A percentile compares a stretch with the other conserved stretches of the same genome.
Conservation (phyloP, 2,329 filamentous ascomycete species). For the Fusarium tanahbumbuense region DNA sequence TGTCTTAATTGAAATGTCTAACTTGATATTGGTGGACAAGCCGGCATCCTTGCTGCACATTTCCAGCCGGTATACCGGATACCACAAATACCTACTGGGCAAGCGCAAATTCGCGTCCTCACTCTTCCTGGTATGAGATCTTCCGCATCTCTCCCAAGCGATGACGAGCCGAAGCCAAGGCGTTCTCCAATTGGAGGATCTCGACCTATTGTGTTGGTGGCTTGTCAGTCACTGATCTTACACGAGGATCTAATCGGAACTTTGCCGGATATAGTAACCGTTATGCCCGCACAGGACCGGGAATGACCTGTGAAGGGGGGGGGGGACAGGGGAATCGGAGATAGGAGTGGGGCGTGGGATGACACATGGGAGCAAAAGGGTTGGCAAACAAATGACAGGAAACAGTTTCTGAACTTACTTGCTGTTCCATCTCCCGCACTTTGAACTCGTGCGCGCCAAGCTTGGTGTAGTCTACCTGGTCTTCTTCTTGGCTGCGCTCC, state of each 20-base stretch:
- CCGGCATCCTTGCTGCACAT: neutral
- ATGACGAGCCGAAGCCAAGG: constrained; percentile 80
- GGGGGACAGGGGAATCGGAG: constrained; percentile 3
- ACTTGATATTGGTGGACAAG: neutral
- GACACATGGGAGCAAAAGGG: constrained; percentile 2
- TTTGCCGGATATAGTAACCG: constrained; percentile 38
- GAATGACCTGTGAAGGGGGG: constrained; percentile 11
- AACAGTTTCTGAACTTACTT: constrained; percentile 68
- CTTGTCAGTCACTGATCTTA: constrained; percentile 34
- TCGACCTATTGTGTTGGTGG: constrained; percentile 78
- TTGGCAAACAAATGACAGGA: constrained; percentile 25
- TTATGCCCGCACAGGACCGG: constrained; percentile 31
- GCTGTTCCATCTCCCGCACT: constrained; percentile 98
- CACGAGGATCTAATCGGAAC: constrained; percentile 6
- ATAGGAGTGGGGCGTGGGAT: constrained; percentile 10
- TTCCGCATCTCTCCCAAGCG: constrained; percentile 97
- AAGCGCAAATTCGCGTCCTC: constrained; percentile 29
- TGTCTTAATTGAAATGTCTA: constrained; percentile 2
- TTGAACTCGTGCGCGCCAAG: constrained; percentile 97
- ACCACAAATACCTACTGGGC: constrained; percentile 10
- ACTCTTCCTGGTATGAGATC: constrained; percentile 90
- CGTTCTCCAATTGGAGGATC: constrained; percentile 94
- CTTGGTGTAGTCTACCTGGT: constrained; percentile 87
- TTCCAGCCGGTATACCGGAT: neutral
- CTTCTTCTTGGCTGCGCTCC: constrained; percentile 83